Base-by-base conservation (phyloP, 176 grass and related monocot species). In the Alloteropsis semialata region DNA sequence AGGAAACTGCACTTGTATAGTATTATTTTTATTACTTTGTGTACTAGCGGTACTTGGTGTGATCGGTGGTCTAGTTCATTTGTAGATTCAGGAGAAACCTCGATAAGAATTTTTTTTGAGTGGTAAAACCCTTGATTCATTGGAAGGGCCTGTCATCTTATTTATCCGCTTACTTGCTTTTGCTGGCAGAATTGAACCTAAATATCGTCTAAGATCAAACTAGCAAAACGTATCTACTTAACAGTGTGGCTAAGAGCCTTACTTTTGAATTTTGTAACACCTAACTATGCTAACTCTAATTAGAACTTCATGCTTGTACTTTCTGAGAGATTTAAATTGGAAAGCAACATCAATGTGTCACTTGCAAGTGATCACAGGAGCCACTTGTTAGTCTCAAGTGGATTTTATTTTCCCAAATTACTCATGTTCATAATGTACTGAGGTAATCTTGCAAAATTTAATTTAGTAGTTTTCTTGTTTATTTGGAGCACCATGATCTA, bases 31-130 rank as follows among this genome's bases (percentile, higher is more conserved):
- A 43, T 13, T 73, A 41, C 67, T 62, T 71, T 29, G 34, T 65
- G 37, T 10, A 36, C 33, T 30, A 46, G 24, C 33, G 48, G 71
- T 74, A 74, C 48, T 30, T 29, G 68, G 57, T 25, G 46, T 56
- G 55, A 28, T 36, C 36, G 59, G 5, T 56, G 37, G 29, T 70
- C 24, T 59, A 79, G 32, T 87, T 87, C 27, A 76, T 37, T 68
- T 17, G 53, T 53, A n/a, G 61, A 81, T 59, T 69, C 66, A 33
- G 39, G 49, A n/a, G 41, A n/a, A 50, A 48, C 4, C 49, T 81
- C 81, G 38, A 66, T 48, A 58, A 55, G 11, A 41, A 68, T 36
- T 30, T 80, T 66, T 46, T 59, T 7, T 25, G 60, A 37, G 30
- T n/a, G 77, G 5, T 50, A 33, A 50, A 37, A 12, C 77, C 49